Evolutionary conservation across 1,284 basidiomycete species (phyloP).

Genomic region (Trichosporon sp.): DNA sequence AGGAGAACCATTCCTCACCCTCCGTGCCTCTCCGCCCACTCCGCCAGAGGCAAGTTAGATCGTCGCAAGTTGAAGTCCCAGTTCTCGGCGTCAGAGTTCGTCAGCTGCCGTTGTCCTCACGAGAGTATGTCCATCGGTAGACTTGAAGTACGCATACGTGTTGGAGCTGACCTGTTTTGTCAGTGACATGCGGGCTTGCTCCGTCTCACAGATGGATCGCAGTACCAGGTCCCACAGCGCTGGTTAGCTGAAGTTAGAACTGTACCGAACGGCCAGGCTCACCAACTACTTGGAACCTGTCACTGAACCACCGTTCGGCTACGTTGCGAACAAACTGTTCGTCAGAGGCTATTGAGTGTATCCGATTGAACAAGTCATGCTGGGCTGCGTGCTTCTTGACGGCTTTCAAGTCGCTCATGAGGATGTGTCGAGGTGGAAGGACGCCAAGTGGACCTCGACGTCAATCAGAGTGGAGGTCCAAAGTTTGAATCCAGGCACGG

Average conservation of each 20-base stretch:
- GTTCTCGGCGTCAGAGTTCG: slow-evolving; percentile 42
- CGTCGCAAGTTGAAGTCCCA: slow-evolving; percentile 84
- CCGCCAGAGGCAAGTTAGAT: slow-evolving; percentile 76
- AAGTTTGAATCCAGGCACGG: slow-evolving; percentile 10
- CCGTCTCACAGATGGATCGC: slow-evolving; percentile 58
- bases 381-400: slow-evolving; percentile 43
- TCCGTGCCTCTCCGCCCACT: slow-evolving; percentile 56
- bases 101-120: slow-evolving; percentile 29
- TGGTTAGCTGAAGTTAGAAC: slow-evolving; percentile 65
- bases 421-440: not conserved
- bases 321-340: slow-evolving; percentile 64
- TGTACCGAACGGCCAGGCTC: slow-evolving; percentile 3
- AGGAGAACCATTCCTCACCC: slow-evolving; percentile 54
- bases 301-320: slow-evolving; percentile 52
- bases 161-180: slow-evolving; percentile 42
- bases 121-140: slow-evolving; percentile 86
- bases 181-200: slow-evolving; percentile 7
- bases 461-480: slow-evolving; percentile 4
- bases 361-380: slow-evolving; percentile 70
- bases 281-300: slow-evolving; percentile 42
- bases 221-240: slow-evolving; percentile 92
- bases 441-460: not conserved
- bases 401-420: slow-evolving; percentile 26
- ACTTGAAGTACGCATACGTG: slow-evolving; percentile 82
- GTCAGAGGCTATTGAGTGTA: slow-evolving; percentile 79